Evolutionary conservation across 805 yeast genomes (phyloP).

Genomic region (Sungouiella thailandica): DNA sequence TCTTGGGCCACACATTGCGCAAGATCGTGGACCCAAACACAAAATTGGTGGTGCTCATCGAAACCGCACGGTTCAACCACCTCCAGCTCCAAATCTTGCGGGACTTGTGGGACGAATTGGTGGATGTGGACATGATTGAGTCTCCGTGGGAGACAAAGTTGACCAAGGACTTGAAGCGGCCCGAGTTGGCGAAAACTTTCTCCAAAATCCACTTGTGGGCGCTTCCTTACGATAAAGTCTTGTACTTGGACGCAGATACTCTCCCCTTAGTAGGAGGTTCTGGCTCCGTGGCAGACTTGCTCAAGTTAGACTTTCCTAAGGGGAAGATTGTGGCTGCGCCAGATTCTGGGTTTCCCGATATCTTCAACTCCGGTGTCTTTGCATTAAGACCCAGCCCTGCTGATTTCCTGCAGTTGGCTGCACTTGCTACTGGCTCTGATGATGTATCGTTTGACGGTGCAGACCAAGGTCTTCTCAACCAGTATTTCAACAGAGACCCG

Average conservation of each 20-base stretch:
- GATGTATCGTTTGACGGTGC: constrained; percentile 71
- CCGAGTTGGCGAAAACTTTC: constrained; percentile 15
- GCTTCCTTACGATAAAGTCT: constrained; percentile 14
- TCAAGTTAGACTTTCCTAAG: constrained; percentile 10
- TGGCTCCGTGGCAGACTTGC: constrained; percentile 24
- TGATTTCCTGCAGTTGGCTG: constrained; percentile 25
- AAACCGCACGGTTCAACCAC: constrained; percentile 20
- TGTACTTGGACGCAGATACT: constrained; percentile 17
- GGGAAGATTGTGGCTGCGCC: constrained; percentile 16
- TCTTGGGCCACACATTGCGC: constrained; percentile 36
- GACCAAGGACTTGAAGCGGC: constrained; percentile 25
- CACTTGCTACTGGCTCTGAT: constrained; percentile 15
- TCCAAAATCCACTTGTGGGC: constrained; percentile 16
- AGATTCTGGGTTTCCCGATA: constrained; percentile 17
- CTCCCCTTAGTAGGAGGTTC: constrained; percentile 13
- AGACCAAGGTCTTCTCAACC: constrained; percentile 86
- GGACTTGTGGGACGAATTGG: constrained; percentile 25
- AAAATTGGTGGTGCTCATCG: constrained; percentile 30
- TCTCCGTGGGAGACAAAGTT: constrained; percentile 24
- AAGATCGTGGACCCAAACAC: constrained; percentile 8
- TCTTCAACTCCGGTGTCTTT: constrained; percentile 18
- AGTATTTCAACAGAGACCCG: constrained; percentile 50
- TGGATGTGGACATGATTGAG: constrained; percentile 22
- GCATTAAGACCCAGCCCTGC: constrained; percentile 11
- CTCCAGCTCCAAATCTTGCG: constrained; percentile 24